A percentile compares a stretch with the other conserved stretches of the same genome.
These are phyloP conservation scores for Debaryomyces nepalensis DNA, from an alignment of 1,139 yeast species.

Conservation along the genomic window DNA sequence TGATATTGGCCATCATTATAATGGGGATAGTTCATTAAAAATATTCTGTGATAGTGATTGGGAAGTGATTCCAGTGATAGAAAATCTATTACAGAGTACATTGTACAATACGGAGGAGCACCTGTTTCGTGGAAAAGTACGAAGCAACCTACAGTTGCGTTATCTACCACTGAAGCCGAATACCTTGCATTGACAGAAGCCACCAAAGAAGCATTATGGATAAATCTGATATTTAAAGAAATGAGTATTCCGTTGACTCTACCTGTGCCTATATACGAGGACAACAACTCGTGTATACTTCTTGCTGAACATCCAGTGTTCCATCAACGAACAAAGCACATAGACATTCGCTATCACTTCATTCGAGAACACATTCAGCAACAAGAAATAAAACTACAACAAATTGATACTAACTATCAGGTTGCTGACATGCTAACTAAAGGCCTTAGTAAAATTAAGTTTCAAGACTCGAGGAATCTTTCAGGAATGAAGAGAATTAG, in stretches of 20 bases:
- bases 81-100: slow-evolving; percentile 9
- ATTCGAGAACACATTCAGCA: not conserved
- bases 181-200: slow-evolving; percentile 20
- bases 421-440: not conserved
- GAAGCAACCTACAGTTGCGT: slow-evolving; percentile 18
- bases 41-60: slow-evolving; percentile 13
- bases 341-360: not conserved
- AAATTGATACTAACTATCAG: not conserved
- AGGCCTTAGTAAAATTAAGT: not conserved
- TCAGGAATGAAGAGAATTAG: not conserved
- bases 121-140: slow-evolving; percentile 21
- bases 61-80: slow-evolving; percentile 9
- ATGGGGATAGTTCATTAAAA: not conserved
- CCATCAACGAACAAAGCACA: not conserved
- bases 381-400: not conserved
- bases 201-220: slow-evolving; percentile 19
- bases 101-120: slow-evolving; percentile 16
- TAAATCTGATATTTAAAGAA: not conserved
- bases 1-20: not conserved
- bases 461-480: not conserved
- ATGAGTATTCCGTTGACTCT: not conserved
- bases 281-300: not conserved
- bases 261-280: not conserved
- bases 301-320: not conserved
- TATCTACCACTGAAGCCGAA: slow-evolving; percentile 22